Evolutionary conservation across 768 basidiomycete genomes (phyloP), one percentile per base, ranked within the genome.

Genomic region (Tricholoma bakamatsutake): DNA sequence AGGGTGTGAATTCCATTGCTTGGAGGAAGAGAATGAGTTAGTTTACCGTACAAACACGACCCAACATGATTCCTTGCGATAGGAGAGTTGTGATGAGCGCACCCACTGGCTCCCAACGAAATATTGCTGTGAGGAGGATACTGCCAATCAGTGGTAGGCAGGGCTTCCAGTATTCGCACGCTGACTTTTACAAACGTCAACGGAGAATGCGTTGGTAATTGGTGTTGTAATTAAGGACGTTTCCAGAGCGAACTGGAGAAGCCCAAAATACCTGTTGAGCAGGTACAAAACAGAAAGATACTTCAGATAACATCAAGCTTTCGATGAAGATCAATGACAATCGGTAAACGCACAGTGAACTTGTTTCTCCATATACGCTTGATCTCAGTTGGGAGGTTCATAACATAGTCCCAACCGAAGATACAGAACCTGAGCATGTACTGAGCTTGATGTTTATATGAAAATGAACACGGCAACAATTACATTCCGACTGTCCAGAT

Each of bases 401-500:
- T 59, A 28, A 66, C 50, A 47, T 61, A 66, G 39, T 68, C 62
- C 65, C 65, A 66, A 4, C 67, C 67, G 55, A 63, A 68, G 15
- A 68, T 65, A 34, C 65, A 68, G 53, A 66, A 68, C 53, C 67
- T 68, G 18, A 13, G 30, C 5, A 43, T 51, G 27, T 40, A 52
- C 52, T 34, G n/a, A 47, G 49, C 50, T 46, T 54, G 53, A 49
- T 50, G 27, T 45, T 21, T 27, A 35, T 4, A 30, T 31, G 10
- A 31, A 31, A 31, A 24, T 24, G 31, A 50, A 51, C 43, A 27
- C 27, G 55, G 40, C 51, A 45, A 34, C 43, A 63, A 58, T 37
- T 47, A 67, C 66, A 64, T 63, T 57, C 66, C 66, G 37, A 64
- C 60, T 5, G 61, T 55, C 64, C 66, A 67, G 3, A 67, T 49